phyloP scores from a whole-genome alignment of 768 basidiomycete species.

The Gautieria morchelliformis region DNA sequence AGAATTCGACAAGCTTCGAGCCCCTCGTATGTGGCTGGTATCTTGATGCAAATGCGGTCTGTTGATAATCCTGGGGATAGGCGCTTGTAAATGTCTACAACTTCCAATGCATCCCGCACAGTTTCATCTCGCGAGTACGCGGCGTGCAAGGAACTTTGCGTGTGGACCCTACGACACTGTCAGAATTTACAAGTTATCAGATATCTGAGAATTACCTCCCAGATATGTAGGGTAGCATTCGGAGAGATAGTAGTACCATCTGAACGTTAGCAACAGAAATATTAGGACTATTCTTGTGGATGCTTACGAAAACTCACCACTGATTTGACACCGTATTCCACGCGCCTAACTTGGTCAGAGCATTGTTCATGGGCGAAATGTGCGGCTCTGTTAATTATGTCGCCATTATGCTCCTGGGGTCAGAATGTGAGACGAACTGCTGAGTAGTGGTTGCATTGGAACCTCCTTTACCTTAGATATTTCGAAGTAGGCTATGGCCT shows the following conservation, averaged over 20 bases:
- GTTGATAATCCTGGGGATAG: conserved; percentile 16
- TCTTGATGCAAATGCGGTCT: conserved; percentile 48
- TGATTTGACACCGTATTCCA: not conserved
- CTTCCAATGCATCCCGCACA: conserved; percentile 1
- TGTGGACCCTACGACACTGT: not conserved
- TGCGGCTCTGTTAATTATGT: not conserved
- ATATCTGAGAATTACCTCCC: not conserved
- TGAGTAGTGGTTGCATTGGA: not conserved
- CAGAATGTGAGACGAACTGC: not conserved
- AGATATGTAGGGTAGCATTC: conserved; percentile 3
- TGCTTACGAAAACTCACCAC: not conserved
- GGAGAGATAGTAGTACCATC: conserved; percentile 6
- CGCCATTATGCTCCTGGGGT: conserved; percentile 1
- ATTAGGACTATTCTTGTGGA: not conserved
- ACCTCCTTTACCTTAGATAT: not conserved
- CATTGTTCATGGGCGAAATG: not conserved
- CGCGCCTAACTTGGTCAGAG: not conserved
- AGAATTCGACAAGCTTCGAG: conserved; percentile 40
- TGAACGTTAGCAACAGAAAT: not conserved
- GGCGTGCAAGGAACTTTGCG: not conserved
- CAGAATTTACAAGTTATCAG: not conserved
- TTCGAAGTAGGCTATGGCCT: conserved; percentile 4
- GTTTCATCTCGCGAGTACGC: not conserved
- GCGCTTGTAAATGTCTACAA: not conserved
- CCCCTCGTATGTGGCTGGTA: conserved; percentile 45